phyloP scores from a whole-genome alignment of 495 filamentous ascomycete genomes.

The Astrothelium macrocarpum region DNA sequence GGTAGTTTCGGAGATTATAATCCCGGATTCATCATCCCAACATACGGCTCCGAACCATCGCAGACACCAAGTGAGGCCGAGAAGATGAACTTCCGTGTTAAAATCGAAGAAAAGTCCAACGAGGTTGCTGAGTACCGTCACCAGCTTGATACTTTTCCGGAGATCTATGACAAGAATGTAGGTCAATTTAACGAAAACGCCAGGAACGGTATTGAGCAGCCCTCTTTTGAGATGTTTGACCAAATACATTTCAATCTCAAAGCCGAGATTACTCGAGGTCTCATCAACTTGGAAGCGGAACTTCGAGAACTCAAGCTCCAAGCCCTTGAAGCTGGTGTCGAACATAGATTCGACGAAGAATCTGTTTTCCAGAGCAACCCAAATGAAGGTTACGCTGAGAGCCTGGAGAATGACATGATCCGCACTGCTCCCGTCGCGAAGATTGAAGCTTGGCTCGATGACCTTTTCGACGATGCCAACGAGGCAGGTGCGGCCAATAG shows the following conservation, averaged over 20 bases:
- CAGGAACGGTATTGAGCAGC: neutral
- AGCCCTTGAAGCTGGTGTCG: neutral
- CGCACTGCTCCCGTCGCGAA: neutral
- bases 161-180: neutral
- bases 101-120: neutral
- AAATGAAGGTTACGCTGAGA: neutral
- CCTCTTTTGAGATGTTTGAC: neutral
- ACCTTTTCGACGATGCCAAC: neutral
- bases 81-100: neutral
- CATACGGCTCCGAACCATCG: neutral
- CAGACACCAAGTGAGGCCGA: neutral
- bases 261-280: neutral
- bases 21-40: neutral
- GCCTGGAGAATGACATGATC: neutral
- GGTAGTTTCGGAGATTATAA: neutral
- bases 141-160: neutral
- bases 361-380: neutral
- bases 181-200: neutral
- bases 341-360: neutral
- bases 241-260: neutral
- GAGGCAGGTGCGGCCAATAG: neutral
- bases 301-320: neutral
- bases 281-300: neutral
- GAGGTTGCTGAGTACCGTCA: conserved; percentile 2
- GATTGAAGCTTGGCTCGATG: neutral